phyloP scores from a whole-genome alignment of 495 filamentous ascomycete genomes.

The Neurospora tetrasperma region DNA sequence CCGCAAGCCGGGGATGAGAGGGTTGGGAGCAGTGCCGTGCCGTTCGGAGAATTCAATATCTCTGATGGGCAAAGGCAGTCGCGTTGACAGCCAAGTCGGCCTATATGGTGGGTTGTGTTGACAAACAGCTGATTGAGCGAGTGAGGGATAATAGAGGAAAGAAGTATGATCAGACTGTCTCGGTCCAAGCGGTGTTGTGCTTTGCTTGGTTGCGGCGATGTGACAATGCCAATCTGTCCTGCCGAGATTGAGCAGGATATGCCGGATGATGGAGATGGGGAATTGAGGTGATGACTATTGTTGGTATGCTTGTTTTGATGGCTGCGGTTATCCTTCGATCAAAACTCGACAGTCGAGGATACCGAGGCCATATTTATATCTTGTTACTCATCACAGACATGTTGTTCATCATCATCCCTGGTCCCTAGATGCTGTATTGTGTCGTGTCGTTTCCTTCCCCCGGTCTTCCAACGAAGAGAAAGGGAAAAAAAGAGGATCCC shows the following conservation, averaged over 20 bases:
- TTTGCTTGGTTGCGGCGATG: not conserved
- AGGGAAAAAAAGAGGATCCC: not conserved
- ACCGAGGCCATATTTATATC: constrained; percentile 16
- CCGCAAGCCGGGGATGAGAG: not conserved
- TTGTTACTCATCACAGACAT: not conserved
- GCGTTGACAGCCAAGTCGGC: not conserved
- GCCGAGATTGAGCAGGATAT: not conserved
- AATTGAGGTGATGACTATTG: not conserved
- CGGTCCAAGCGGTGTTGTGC: not conserved
- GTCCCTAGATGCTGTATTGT: not conserved
- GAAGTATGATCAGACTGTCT: not conserved
- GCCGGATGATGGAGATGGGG: not conserved
- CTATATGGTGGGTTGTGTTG: not conserved
- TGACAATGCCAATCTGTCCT: not conserved
- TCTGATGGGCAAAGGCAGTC: not conserved
- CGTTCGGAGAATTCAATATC: not conserved
- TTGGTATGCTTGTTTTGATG: not conserved
- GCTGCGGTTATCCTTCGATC: not conserved
- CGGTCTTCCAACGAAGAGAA: not conserved
- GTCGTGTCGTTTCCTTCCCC: not conserved
- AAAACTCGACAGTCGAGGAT: constrained; percentile 3
- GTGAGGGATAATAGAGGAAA: not conserved
- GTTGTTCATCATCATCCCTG: not conserved
- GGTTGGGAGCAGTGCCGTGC: not conserved
- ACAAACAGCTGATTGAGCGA: not conserved